Evolutionary conservation across 169 alveolate species (phyloP), one percentile per base, ranked within the genome.

Genomic region (Babesia ovata): DNA sequence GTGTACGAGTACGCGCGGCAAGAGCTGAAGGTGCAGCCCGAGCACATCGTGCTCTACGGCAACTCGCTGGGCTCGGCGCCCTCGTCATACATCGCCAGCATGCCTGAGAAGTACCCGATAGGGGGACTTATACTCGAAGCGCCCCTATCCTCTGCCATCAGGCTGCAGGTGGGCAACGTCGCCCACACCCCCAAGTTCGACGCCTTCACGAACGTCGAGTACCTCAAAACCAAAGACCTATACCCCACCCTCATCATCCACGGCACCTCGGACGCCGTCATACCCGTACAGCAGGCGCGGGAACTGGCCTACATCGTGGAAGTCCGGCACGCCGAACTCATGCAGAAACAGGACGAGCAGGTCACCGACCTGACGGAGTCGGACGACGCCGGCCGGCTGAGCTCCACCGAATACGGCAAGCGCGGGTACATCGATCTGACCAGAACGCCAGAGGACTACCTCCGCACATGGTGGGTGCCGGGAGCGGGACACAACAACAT

Each of bases 101-200:
- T 76, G 29, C 69, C 67, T 29, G 90, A 81, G n/a, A 26, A 42
- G 24, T 44, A 66, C 42, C 91, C 91, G 9, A 91, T 93, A 2
- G 96, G 95, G 0, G 98, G 98, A 10, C 70, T 94, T n/a, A 74
- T 95, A 29, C 77, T 95, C n/a, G 97, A 95, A 21, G 84, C 96
- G 0, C 93, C 95, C 2, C 63, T 95, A 16, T 91, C 96, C 8
- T 89, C 96, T 21, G 98, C 97, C 0, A 67, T 94, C 24, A 74
- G 93, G 44, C 58, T 94, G n/a, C 70, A 87, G 39, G 75, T 90
- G 50, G 75, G 70, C n/a, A 49, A 84, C 45, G 56, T 85, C 60
- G 63, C 71, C 46, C 50, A 75, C 60, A 17, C 88, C 10, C 94
- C 92, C 33, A 62, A 91, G 89, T 86, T 92, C 44, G 95, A 92